These are phyloP conservation scores for Starmerella riodocensis DNA, from an alignment of 805 yeast species.

Conservation along the genomic window DNA sequence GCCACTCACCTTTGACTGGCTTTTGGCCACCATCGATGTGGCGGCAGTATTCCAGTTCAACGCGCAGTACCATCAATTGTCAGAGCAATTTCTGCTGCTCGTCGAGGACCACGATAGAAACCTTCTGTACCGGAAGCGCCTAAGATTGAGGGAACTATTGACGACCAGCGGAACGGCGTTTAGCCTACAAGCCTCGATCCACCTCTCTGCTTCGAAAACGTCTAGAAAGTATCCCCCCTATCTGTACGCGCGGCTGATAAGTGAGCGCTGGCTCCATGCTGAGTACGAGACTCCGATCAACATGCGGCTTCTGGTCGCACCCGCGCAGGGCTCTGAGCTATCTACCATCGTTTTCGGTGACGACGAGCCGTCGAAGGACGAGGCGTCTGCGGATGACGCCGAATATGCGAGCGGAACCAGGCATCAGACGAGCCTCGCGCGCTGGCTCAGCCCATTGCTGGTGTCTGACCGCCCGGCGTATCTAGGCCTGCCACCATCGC, in stretches of 20 bases:
- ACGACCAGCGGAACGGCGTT: not conserved
- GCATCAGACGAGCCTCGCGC: not conserved
- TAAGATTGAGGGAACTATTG: not conserved
- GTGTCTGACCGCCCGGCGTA: conserved; percentile 30
- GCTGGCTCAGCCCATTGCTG: conserved; percentile 6
- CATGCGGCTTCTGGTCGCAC: conserved; percentile 39
- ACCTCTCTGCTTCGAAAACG: not conserved
- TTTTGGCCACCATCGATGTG: conserved; percentile 54
- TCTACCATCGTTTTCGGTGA: not conserved
- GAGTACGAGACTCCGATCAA: conserved; percentile 49
- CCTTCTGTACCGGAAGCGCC: conserved; percentile 35
- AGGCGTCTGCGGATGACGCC: not conserved
- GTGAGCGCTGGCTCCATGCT: conserved; percentile 79
- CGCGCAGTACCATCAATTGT: conserved; percentile 41
- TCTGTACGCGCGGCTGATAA: conserved; percentile 55
- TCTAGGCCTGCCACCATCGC: conserved; percentile 35
- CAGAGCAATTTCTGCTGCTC: conserved; percentile 53
- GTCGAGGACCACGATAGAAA: conserved; percentile 74
- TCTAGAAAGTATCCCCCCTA: conserved; percentile 33
- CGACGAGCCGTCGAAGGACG: not conserved
- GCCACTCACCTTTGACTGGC: conserved; percentile 60
- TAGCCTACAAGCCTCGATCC: not conserved
- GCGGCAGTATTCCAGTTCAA: conserved; percentile 75
- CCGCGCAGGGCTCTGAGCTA: conserved; percentile 27
- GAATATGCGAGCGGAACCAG: not conserved